Evolutionary conservation across 2,329 filamentous ascomycete genomes (phyloP), one percentile per base, ranked within the genome.

Genomic region (Aspergillaceae sp.): DNA sequence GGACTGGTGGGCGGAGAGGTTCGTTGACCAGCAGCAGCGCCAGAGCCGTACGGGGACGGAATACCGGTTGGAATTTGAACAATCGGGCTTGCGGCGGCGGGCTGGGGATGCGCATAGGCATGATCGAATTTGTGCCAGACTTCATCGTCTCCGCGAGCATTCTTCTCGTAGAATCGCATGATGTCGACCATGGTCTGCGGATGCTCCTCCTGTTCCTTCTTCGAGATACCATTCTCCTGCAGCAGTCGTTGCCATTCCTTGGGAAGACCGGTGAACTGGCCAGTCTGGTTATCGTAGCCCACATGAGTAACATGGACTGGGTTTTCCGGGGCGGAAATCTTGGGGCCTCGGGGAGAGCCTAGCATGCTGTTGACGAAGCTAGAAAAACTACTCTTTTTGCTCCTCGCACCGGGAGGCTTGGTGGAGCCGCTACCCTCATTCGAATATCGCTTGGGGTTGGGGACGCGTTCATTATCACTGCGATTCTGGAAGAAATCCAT

Each of bases 281-380:
- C 92, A 3, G 92, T 97, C 60, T 87, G 79, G 70, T 92, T 94
- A 69, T 98, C 91, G 66, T 95, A 96, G 57, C 91, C 91, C 55
- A 98, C 92, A 68, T 98, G 92, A 47, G 91, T 97, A 59, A 98
- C 87, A 70, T 97, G 92, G 49, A 97, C 89, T 42, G 92, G 92
- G 60, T 98, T 97, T 68, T 95, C 90, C 45, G 92, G 92, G 34
- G 89, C 87, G n/a, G 92, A 97, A 59, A 98, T 98, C 67, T 91
- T 82, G 41, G 92, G 88, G 54, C 89, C 87, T 68, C 90, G 87
- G 44, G 87, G 89, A 33, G 89, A 91, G 54, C 87, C 86, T 48
- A 94, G 82, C 62, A 83, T 73, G 64, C 84, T 91, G 65, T 83
- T 91, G 74, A 95, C 83, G 60, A 94, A 89, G 56, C 83, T 87